Conservation (phyloP, 164 flowering plant genomes). For the Echeveria elegans region DNA sequence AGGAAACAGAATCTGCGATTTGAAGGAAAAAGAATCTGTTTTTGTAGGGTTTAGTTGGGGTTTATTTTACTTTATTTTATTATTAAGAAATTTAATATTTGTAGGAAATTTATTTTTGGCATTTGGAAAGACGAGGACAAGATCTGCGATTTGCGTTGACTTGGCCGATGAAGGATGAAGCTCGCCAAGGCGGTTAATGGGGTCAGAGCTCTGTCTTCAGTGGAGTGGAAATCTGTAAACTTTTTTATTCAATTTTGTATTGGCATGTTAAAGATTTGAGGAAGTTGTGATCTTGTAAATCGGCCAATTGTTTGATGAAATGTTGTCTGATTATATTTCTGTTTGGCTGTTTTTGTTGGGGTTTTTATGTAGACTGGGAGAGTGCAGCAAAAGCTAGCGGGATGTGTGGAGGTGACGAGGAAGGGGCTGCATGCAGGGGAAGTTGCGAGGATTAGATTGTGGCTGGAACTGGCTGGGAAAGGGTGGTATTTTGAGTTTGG, state of each 20-base stretch:
- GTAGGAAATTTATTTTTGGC: neutral
- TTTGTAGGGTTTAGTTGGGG: neutral
- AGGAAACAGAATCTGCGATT: no score
- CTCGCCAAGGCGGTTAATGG: conserved; percentile 19
- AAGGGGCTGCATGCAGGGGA: conserved; percentile 61
- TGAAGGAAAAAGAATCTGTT: no score
- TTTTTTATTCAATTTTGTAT: neutral
- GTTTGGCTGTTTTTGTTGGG: neutral
- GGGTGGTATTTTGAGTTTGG: conserved; percentile 59
- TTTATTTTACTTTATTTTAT: neutral
- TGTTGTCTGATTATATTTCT: neutral
- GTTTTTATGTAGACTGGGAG: conserved; percentile 42
- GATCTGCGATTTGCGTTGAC: neutral
- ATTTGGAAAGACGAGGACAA: neutral
- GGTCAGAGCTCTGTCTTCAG: conserved; percentile 30
- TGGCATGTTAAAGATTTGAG: neutral
- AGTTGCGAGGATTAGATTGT: conserved; percentile 34
- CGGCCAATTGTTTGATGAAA: neutral
- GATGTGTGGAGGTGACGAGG: conserved; percentile 41
- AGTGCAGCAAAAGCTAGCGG: conserved; percentile 67
- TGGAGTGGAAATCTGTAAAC: conserved; percentile 53
- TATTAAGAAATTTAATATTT: no score
- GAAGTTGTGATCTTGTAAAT: neutral
- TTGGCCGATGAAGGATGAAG: conserved; percentile 20
- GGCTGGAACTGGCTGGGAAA: conserved; percentile 55